Evolutionary conservation across 2,329 filamentous ascomycete species (phyloP).

Genomic region (Dendryphion nanum): DNA sequence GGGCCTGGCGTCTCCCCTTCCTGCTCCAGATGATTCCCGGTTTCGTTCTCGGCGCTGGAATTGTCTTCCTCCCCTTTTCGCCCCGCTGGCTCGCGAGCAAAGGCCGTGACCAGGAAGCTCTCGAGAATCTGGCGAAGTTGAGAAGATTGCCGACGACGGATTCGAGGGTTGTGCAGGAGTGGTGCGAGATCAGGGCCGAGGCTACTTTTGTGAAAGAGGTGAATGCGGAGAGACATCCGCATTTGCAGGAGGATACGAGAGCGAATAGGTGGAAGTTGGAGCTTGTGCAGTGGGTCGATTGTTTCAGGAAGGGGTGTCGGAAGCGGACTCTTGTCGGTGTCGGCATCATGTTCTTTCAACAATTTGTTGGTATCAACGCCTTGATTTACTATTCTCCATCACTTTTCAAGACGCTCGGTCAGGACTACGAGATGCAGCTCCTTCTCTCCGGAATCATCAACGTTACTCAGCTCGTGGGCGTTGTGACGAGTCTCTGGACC

Average conservation of each 20-base stretch:
- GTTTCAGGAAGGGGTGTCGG: slow-evolving; percentile 47
- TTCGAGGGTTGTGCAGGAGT: slow-evolving; percentile 52
- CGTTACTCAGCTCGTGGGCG: slow-evolving; percentile 43
- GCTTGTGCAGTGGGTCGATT: slow-evolving; percentile 46
- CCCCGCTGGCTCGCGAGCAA: slow-evolving; percentile 53
- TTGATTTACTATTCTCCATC: slow-evolving; percentile 62
- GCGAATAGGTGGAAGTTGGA: slow-evolving; percentile 45
- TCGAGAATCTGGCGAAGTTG: slow-evolving; percentile 49
- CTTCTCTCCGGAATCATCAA: slow-evolving; percentile 68
- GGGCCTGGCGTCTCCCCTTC: slow-evolving; percentile 49
- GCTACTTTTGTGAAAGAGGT: slow-evolving; percentile 52
- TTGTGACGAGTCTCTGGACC: slow-evolving; percentile 41
- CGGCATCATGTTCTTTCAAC: slow-evolving; percentile 46
- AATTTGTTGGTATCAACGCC: slow-evolving; percentile 36
- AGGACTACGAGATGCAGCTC: slow-evolving; percentile 54
- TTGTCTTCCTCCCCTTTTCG: slow-evolving; percentile 54
- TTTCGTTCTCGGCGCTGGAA: slow-evolving; percentile 40
- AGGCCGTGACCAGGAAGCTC: slow-evolving; percentile 47
- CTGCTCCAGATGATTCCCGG: slow-evolving; percentile 47
- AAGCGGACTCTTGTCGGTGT: slow-evolving; percentile 43
- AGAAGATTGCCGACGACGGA: slow-evolving; percentile 52
- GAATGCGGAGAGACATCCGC: slow-evolving; percentile 38
- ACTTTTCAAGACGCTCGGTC: slow-evolving; percentile 60
- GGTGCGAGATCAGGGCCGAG: slow-evolving; percentile 54
- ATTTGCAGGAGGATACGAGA: slow-evolving; percentile 26